Percentiles rank a stretch among this genome's conserved stretches.
These are phyloP conservation scores for Leishmania martiniquensis DNA, from an alignment of 208 protist genomes.

Conservation along the genomic window DNA sequence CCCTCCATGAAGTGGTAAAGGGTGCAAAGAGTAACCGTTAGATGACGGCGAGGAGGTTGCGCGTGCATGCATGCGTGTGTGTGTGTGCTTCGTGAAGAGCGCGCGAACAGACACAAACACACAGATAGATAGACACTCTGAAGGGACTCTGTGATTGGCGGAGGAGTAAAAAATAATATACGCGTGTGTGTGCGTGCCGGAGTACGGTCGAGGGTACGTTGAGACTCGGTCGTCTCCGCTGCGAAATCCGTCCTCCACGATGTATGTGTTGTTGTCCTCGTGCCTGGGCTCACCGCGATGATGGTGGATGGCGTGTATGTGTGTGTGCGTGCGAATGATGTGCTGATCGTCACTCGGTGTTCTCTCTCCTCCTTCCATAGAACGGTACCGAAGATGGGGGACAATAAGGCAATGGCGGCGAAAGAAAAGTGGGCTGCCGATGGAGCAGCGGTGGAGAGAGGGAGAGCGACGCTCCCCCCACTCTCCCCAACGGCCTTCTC, in stretches of 20 bases:
- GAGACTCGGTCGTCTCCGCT: background rate
- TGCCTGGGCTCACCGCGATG: background rate
- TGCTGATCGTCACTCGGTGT: too few species aligned
- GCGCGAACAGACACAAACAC: background rate
- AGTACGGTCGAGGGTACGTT: background rate
- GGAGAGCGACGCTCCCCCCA: background rate
- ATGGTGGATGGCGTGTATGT: background rate
- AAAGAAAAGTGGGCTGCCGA: background rate
- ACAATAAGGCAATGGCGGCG: too few species aligned
- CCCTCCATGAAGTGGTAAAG: background rate
- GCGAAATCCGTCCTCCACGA: background rate
- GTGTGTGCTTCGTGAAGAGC: background rate
- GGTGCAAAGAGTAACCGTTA: background rate
- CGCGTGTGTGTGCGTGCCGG: background rate
- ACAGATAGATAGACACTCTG: background rate
- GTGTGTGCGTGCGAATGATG: background rate
- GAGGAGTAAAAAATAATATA: background rate
- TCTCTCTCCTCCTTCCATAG: conserved; percentile 2
- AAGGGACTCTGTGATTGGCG: background rate
- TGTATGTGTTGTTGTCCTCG: background rate
- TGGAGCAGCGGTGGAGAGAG: background rate
- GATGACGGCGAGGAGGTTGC: background rate
- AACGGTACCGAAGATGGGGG: background rate
- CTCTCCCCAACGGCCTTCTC: background rate
- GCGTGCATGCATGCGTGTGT: background rate